Evolutionary conservation across 805 yeast species (phyloP).

Genomic region (Metschnikowia chrysomelidarum): DNA sequence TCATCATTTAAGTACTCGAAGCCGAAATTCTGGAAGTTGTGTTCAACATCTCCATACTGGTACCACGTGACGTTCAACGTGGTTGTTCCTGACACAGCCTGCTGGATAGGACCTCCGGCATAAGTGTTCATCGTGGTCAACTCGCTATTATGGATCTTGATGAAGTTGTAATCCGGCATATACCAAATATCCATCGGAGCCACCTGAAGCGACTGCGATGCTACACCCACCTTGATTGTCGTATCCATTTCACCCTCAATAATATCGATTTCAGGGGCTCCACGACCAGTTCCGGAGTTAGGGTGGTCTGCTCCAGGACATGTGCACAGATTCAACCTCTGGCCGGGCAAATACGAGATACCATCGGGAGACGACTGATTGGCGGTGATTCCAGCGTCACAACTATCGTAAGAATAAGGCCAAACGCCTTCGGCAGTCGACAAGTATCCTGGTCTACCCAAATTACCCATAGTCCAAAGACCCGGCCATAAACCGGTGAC

Average conservation of each 20-base stretch:
- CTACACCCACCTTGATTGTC: slow-evolving; percentile 19
- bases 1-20: slow-evolving; percentile 33
- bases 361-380: slow-evolving; percentile 41
- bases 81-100: slow-evolving; percentile 38
- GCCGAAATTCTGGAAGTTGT: slow-evolving; percentile 33
- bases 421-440: slow-evolving; percentile 39
- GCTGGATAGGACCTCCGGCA: slow-evolving; percentile 39
- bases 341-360: slow-evolving; percentile 39
- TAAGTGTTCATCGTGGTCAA: slow-evolving; percentile 37
- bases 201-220: slow-evolving; percentile 41
- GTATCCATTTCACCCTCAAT: slow-evolving; percentile 23
- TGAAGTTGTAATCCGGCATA: slow-evolving; percentile 38
- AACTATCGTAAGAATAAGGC: slow-evolving; percentile 39
- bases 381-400: slow-evolving; percentile 38
- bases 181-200: slow-evolving; percentile 47
- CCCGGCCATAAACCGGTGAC: slow-evolving; percentile 40
- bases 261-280: slow-evolving; percentile 35
- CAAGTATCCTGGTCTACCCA: slow-evolving; percentile 37
- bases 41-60: slow-evolving; percentile 20
- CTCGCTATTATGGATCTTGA: slow-evolving; percentile 26
- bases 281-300: slow-evolving; percentile 35
- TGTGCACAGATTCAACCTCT: slow-evolving; percentile 31
- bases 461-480: slow-evolving; percentile 38
- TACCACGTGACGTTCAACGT: slow-evolving; percentile 38
- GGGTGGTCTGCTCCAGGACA: slow-evolving; percentile 40